Conservation (phyloP, 2,329 filamentous ascomycete species). For the Escovopsis sp. region DNA sequence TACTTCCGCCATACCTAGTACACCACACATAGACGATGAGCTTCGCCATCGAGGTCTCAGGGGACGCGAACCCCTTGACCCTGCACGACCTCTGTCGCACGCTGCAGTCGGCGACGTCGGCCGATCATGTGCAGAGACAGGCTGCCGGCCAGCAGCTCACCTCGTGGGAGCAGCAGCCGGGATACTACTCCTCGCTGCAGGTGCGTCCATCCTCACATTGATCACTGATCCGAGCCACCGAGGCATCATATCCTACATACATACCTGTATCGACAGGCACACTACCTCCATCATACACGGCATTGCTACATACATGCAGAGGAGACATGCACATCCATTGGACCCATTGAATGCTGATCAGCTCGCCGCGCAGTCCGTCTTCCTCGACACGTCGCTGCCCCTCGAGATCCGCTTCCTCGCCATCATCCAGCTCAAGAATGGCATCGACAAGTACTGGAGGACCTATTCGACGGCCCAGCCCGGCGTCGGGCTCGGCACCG, state of each 20-base stretch:
- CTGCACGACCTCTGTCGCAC: conserved; percentile 47
- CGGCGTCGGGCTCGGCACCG: conserved; percentile 51
- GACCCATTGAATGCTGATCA: not conserved
- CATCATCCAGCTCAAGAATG: conserved; percentile 90
- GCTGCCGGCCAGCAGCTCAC: conserved; percentile 55
- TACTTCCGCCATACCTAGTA: too few species aligned
- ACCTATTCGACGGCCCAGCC: conserved; percentile 39
- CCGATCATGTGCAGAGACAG: conserved; percentile 45
- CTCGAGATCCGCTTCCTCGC: conserved; percentile 72
- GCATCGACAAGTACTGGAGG: conserved; percentile 89
- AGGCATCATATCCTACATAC: too few species aligned
- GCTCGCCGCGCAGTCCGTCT: conserved; percentile 45
- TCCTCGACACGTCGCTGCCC: conserved; percentile 64
- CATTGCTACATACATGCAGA: too few species aligned
- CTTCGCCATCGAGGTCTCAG: conserved; percentile 62
- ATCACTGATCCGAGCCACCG: too few species aligned
- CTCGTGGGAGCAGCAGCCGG: conserved; percentile 51
- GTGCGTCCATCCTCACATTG: too few species aligned
- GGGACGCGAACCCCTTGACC: conserved; percentile 60
- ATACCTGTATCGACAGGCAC: too few species aligned
- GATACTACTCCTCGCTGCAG: conserved; percentile 56
- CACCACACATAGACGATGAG: too few species aligned
- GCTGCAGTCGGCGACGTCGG: conserved; percentile 47
- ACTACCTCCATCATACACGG: too few species aligned
- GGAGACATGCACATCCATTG: not conserved